Evolutionary conservation across 2,329 filamentous ascomycete species (phyloP).

Genomic region (Hypocreales sp.): DNA sequence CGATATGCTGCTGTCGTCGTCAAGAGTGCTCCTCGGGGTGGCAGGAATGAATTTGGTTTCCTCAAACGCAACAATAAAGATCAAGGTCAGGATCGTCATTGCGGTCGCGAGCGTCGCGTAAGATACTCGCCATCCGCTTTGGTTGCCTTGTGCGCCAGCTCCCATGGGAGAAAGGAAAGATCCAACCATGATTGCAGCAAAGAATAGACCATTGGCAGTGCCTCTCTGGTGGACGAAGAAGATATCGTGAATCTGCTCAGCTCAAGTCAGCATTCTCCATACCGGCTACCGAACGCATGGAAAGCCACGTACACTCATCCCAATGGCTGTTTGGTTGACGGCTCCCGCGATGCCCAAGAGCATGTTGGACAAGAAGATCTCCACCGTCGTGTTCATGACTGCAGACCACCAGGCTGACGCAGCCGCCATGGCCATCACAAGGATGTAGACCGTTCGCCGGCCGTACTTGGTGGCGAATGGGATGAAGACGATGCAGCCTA

Average conservation of each 20-base stretch:
- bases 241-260: constrained; percentile 1
- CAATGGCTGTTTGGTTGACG: constrained; percentile 16
- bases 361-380: constrained; percentile 25
- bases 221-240: constrained; percentile 1
- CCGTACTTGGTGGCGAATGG: constrained; percentile 10
- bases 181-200: neutral
- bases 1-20: neutral
- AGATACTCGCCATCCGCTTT: constrained; percentile 10
- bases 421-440: constrained; percentile 22
- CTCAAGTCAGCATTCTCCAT: neutral
- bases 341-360: constrained; percentile 19
- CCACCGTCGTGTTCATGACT: constrained; percentile 20
- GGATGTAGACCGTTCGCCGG: constrained; percentile 8
- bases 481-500: constrained; percentile 8
- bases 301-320: neutral
- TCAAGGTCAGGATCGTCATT: constrained; percentile 8
- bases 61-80: constrained; percentile 11
- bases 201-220: constrained; percentile 1
- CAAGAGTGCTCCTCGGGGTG: too few species aligned
- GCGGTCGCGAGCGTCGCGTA: constrained; percentile 10
- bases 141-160: neutral
- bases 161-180: neutral
- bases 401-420: constrained; percentile 24
- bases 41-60: constrained; percentile 14
- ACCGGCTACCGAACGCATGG: neutral